Percentiles rank a stretch among this genome's conserved stretches.
Conservation (phyloP, 768 basidiomycete genomes). For the Clavaria fumosa region DNA sequence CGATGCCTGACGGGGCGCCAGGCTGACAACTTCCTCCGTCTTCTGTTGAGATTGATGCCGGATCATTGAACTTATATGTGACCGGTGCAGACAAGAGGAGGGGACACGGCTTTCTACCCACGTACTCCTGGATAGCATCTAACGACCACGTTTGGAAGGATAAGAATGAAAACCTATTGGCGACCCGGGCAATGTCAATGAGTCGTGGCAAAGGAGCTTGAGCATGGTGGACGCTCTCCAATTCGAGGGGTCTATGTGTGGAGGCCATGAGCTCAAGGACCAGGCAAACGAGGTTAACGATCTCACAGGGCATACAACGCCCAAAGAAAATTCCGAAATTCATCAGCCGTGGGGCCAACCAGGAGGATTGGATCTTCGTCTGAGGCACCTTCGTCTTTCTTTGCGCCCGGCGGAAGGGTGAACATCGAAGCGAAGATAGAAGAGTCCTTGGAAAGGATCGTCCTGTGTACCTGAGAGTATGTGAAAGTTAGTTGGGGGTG, state of each 20-base stretch:
- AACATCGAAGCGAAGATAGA: conserved; percentile 57
- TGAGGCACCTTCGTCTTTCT: conserved; percentile 37
- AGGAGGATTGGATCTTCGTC: conserved; percentile 54
- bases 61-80: conserved; percentile 19
- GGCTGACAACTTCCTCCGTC: too few relatives aligned
- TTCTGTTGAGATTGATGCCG: too few relatives aligned
- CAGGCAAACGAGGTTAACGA: conserved; percentile 2
- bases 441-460: conserved; percentile 43
- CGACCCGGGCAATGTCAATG: conserved; percentile 46
- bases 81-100: conserved; percentile 28
- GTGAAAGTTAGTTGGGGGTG: conserved; percentile 1
- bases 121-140: conserved; percentile 54
- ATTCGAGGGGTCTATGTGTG: conserved; percentile 43
- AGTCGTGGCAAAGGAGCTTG: conserved; percentile 37
- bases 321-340: conserved; percentile 65
- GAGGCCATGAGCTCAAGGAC: neutral
- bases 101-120: conserved; percentile 41
- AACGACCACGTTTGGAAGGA: conserved; percentile 59
- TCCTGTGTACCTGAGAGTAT: conserved; percentile 39
- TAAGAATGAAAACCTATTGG: conserved; percentile 66
- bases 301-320: conserved; percentile 60
- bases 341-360: conserved; percentile 41
- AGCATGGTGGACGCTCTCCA: conserved; percentile 30
- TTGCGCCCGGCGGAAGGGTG: conserved; percentile 42
- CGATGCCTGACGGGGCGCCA: too few relatives aligned